Conservation (phyloP, 208 protist genomes). For the Leishmania major region DNA sequence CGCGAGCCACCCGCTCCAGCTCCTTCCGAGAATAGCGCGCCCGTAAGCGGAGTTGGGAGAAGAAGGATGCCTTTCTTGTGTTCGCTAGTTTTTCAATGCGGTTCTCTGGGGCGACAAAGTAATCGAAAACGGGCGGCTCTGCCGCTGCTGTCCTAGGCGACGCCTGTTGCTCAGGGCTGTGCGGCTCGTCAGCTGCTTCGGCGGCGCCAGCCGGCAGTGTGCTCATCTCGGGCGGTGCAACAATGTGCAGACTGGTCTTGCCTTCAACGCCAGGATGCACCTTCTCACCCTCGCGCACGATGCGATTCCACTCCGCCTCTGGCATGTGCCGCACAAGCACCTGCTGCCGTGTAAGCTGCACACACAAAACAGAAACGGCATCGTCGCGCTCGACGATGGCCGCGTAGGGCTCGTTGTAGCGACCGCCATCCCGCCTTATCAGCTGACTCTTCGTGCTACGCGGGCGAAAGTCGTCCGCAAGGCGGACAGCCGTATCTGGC, state of each 20-base stretch:
- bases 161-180: not conserved
- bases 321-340: conserved; percentile 38
- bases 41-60: conserved; percentile 8
- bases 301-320: conserved; percentile 33
- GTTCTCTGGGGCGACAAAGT: conserved; percentile 33
- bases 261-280: conserved; percentile 23
- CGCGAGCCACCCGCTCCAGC: conserved; percentile 22
- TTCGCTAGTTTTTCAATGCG: not conserved
- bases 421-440: conserved; percentile 15
- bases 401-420: conserved; percentile 36
- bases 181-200: not conserved
- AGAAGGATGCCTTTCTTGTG: not conserved
- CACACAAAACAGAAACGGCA: conserved; percentile 27
- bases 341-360: conserved; percentile 21
- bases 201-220: conserved; percentile 5
- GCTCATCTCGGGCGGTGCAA: conserved; percentile 18
- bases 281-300: conserved; percentile 28
- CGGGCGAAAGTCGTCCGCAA: conserved; percentile 19
- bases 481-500: conserved; percentile 4
- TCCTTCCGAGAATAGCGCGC: conserved; percentile 7
- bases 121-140: conserved; percentile 31
- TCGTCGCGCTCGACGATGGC: conserved; percentile 25
- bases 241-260: conserved; percentile 29
- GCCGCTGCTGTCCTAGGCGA: not conserved
- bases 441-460: conserved; percentile 16